Percentiles rank a stretch among this genome's conserved stretches.
Conservation (phyloP, 176 grass and related monocot genomes). For the Neostapfia colusana region DNA sequence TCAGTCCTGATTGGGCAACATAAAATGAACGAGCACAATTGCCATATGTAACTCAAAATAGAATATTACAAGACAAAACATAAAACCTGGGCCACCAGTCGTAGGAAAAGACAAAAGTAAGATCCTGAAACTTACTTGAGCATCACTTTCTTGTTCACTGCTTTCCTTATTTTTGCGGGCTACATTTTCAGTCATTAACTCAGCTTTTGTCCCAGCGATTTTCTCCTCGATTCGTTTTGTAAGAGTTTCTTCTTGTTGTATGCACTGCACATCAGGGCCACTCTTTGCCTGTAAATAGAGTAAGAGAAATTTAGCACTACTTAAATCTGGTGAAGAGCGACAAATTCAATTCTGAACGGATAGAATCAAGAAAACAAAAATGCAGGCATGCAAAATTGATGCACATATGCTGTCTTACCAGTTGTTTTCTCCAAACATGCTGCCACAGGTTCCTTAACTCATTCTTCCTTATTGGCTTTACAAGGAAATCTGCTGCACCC, state of each 20-base stretch:
- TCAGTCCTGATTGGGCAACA: conserved; percentile 31
- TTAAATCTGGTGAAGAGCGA: background rate
- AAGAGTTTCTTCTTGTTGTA: conserved; percentile 53
- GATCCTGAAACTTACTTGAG: conserved; percentile 77
- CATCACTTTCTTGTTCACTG: conserved; percentile 94
- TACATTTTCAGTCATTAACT: conserved; percentile 30
- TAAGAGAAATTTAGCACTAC: conserved; percentile 9
- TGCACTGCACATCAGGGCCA: conserved; percentile 41
- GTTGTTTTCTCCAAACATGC: conserved; percentile 96
- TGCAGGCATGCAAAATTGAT: conserved; percentile 17
- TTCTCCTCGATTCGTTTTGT: conserved; percentile 32
- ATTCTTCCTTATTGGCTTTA: conserved; percentile 95
- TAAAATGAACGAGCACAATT: conserved; percentile 23
- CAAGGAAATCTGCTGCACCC: conserved; percentile 94
- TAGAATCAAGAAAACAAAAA: conserved; percentile 1
- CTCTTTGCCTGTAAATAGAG: conserved; percentile 53
- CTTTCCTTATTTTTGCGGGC: conserved; percentile 54
- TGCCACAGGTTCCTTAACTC: conserved; percentile 95
- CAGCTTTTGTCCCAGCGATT: conserved; percentile 19
- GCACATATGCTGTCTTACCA: conserved; percentile 49
- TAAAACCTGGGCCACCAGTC: background rate
- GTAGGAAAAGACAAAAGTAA: background rate
- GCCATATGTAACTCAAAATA: background rate
- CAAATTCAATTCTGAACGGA: background rate
- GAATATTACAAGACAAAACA: background rate